Evolutionary conservation across 1,284 basidiomycete genomes (phyloP).

Genomic region (Psilocybe mexicana): DNA sequence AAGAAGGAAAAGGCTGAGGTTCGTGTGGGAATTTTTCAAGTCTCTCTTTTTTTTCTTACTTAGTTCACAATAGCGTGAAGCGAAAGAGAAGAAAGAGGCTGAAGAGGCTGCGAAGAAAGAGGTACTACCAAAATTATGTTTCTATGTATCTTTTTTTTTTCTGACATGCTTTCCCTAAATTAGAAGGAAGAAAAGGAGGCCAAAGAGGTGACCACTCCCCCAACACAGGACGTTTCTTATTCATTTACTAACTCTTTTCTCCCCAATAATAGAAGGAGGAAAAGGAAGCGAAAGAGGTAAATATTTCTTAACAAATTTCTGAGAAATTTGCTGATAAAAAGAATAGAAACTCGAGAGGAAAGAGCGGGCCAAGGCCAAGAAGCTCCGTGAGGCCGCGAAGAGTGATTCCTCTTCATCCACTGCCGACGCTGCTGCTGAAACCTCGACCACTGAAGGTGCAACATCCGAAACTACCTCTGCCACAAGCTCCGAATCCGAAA

Average conservation of each 20-base stretch:
- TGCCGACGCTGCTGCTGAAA: conserved; percentile 35
- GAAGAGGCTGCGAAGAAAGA: conserved; percentile 61
- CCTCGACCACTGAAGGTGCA: conserved; percentile 27
- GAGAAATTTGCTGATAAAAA: too few relatives aligned
- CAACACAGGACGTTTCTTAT: neutral
- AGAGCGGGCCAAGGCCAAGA: conserved; percentile 57
- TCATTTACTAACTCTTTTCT: conserved; percentile 12
- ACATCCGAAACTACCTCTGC: conserved; percentile 33
- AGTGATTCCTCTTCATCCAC: conserved; percentile 37
- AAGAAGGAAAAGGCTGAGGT: conserved; percentile 86
- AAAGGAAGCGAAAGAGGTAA: conserved; percentile 52
- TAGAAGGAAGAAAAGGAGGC: conserved; percentile 57
- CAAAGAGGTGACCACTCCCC: conserved; percentile 39
- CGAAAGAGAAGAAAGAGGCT: conserved; percentile 72
- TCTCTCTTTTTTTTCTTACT: conserved; percentile 13
- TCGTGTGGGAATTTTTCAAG: conserved; percentile 11
- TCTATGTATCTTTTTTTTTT: neutral
- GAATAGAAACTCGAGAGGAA: conserved; percentile 56
- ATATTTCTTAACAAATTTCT: neutral
- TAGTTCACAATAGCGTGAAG: conserved; percentile 55
- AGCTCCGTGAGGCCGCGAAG: conserved; percentile 43
- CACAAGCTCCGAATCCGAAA: conserved; percentile 57
- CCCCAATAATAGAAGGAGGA: conserved; percentile 43
- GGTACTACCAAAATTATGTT: conserved; percentile 31
- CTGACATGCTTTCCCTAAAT: conserved; percentile 8